Percentiles rank a stretch among this genome's conserved stretches.
These are phyloP conservation scores for Aulographum hederae DNA, from an alignment of 2,329 filamentous ascomycete species.

Conservation along the genomic window DNA sequence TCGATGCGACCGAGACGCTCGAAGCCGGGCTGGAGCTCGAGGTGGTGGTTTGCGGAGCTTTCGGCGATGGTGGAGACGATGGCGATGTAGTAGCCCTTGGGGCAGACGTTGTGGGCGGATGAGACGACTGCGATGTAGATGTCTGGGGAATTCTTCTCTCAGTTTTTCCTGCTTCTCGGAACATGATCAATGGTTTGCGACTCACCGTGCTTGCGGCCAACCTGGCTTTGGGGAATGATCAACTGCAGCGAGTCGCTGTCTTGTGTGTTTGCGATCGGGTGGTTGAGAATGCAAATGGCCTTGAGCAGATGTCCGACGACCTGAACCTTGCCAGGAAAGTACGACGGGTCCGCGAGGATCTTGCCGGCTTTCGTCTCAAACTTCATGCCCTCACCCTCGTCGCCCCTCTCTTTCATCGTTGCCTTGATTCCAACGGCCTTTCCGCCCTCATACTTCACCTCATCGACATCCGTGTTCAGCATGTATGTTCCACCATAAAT, in stretches of 20 bases:
- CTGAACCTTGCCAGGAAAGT: slow-evolving; percentile 81
- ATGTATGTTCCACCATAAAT: slow-evolving; percentile 99
- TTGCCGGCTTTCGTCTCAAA: slow-evolving; percentile 94
- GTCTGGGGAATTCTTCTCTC: slow-evolving; percentile 35
- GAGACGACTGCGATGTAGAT: slow-evolving; percentile 96
- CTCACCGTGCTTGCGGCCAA: slow-evolving; percentile 87
- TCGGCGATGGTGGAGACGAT: slow-evolving; percentile 97
- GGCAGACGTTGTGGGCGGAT: slow-evolving; percentile 92
- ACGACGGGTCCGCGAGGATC: slow-evolving; percentile 89
- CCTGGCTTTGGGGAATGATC: slow-evolving; percentile 95
- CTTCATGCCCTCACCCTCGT: slow-evolving; percentile 58
- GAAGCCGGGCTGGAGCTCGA: slow-evolving; percentile 83
- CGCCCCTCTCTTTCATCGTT: slow-evolving; percentile 78
- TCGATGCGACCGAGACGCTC: slow-evolving; percentile 85
- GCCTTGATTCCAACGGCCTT: slow-evolving; percentile 95
- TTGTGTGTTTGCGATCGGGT: slow-evolving; percentile 78
- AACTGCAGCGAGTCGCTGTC: slow-evolving; percentile 81
- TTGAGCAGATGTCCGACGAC: slow-evolving; percentile 81
- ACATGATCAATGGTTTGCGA: slow-evolving; percentile 3
- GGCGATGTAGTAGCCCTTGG: slow-evolving; percentile 96
- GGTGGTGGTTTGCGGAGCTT: slow-evolving; percentile 76
- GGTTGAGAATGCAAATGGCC: slow-evolving; percentile 93
- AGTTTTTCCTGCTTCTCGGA: slow-evolving; percentile 4
- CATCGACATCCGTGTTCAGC: slow-evolving; percentile 89
- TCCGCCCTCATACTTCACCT: slow-evolving; percentile 62